Base-by-base conservation (phyloP, 169 alveolate species). In the Cryptosporidium viatorum region DNA sequence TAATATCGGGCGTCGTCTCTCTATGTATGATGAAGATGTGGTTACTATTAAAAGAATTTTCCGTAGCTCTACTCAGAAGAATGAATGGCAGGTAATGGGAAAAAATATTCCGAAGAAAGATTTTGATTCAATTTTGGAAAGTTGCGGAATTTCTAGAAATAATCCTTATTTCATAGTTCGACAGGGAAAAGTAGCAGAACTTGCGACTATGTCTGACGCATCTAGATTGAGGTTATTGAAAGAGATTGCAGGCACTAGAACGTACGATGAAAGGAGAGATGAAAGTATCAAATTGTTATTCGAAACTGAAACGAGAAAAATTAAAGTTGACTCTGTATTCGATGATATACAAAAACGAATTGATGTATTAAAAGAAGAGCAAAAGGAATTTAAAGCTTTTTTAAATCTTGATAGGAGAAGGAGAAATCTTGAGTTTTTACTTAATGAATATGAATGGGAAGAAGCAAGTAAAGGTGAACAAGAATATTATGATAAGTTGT, bases 81-180 rank as follows among this genome's bases (percentile, higher is more conserved):
- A 94, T 52, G 97, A 93, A 68, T 92, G 91, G 67, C 84, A 69
- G 18, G 91, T 94, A 33, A 86, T 91, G 70, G 94, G 94, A 18
- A 94, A 94, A 91, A 89, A 94, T 67, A 85, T 93, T 58, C 48
- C 95, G 16, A 94, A 93, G 91, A 91, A 92, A 33, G 95, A 94
- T 62, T 86, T 94, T n/a, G 92, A 80, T 70, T 91, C 92, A 48
- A 75, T 94, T 55, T 85, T 94, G 70, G 96, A 93, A 69, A 92
- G 95, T 37, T 94, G 95, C 31, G 97, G 97, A 21, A 93, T 94
- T 51, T 92, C 95, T 71, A 92, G 93, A 37, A 65, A 91, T 59
- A 93, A 94, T 86, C 97, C 97, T 18, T 94, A 93, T 85, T 94
- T 92, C 71, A 93, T 94, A 52, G 94, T 94, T 45, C 93, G 93